phyloP scores from a whole-genome alignment of 2,329 filamentous ascomycete genomes.

The Colletotrichum simmondsii region DNA sequence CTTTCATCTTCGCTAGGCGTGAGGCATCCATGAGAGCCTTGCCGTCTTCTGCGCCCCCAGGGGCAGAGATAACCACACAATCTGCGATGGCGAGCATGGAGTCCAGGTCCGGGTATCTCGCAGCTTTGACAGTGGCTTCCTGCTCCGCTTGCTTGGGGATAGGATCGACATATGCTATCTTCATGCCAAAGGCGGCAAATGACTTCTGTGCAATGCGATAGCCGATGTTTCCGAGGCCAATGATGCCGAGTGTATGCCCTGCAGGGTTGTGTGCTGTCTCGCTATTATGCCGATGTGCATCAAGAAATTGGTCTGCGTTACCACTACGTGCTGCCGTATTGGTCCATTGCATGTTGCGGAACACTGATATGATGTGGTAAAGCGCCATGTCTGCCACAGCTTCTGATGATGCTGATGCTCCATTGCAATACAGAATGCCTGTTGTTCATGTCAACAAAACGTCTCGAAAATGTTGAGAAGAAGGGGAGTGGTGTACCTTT shows the following conservation, averaged over 20 bases:
- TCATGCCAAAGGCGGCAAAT: background rate
- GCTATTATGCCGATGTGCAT: background rate
- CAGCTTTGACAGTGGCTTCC: background rate
- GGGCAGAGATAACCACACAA: background rate
- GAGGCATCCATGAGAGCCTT: background rate
- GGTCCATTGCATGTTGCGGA: constrained; percentile 68
- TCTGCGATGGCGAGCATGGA: background rate
- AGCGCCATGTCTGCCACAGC: constrained; percentile 71
- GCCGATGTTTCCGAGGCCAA: background rate
- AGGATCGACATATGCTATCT: background rate
- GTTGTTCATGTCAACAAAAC: background rate
- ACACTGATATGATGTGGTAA: constrained; percentile 67
- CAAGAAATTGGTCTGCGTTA: constrained; percentile 40
- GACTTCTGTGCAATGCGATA: background rate
- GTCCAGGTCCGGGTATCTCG: background rate
- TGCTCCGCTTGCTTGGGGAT: background rate
- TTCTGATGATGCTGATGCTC: constrained; percentile 64
- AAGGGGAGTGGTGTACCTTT: background rate
- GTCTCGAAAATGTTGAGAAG: background rate
- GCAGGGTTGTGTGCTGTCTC: background rate
- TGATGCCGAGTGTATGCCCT: background rate
- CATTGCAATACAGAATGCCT: background rate
- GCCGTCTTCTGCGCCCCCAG: background rate
- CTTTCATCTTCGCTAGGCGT: background rate
- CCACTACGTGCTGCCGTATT: constrained; percentile 60